Base-by-base conservation (phyloP, 1,284 basidiomycete species). In the Ustanciosporium gigantosporum region DNA sequence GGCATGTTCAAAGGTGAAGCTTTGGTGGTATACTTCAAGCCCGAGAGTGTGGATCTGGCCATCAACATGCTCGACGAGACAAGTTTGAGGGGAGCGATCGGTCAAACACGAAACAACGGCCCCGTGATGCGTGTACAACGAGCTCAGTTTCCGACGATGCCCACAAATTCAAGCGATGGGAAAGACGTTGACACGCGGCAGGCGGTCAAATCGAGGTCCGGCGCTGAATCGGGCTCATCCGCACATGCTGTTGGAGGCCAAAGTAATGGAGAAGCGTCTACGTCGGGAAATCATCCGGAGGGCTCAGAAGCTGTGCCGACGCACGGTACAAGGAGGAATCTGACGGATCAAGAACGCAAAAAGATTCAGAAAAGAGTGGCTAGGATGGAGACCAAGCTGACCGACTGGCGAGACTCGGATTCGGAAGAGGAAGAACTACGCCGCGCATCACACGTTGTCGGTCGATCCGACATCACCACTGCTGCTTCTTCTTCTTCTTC, bases 1-100 rank as follows among this genome's bases (percentile, higher is more conserved):
- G 91, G 91, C n/a, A 80, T 82, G 25, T 97, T 97, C 79, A 95
- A 86, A 70, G 94, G 95, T 25, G 94, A 98, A 66, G 94, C 94
- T 1, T 81, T 98, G 58, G 87, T 99, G 48, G 91, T 96, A 36
- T 99, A 90, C 79, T 95, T 97, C 82, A 96, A 96, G 78, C 91
- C 94, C 74, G 94, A 93, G 58, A 92, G 89, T 23, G 95, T 98
- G 15, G 81, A 83, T 11, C 82, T 98, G 43, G 94, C 93, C 2
- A 80, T 91, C 46, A 88, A 83, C 57, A 82, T 98, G 56, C 82
- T 98, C 50, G 93, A 97, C 77, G 94, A 97, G 57, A 91, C 90
- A 0, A 91, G 93, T 77, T 80, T 99, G 51, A 82, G 92, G 46
- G 76, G 93, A n/a, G 91, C 91, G 2, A 86, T 90, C 55, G 78